A percentile compares a stretch with the other conserved stretches of the same genome.
Evolutionary conservation across 768 basidiomycete species (phyloP).

Genomic region (Termitomyces sp.): DNA sequence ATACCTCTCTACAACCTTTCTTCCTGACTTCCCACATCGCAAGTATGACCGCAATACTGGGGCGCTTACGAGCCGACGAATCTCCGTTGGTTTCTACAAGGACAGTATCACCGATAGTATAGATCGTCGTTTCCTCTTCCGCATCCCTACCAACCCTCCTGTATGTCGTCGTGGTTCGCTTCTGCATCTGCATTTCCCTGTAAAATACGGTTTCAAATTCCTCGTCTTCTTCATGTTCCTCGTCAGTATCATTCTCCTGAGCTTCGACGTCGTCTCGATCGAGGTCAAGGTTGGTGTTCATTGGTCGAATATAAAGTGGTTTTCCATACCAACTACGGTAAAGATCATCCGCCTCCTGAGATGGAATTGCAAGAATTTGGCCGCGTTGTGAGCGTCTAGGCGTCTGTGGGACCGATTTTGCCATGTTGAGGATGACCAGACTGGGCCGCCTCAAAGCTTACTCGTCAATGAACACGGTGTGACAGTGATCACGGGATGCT

Average conservation of each 20-base stretch:
- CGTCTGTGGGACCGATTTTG: constrained; percentile 20
- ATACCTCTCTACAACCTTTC: constrained; percentile 22
- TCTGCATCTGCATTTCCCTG: constrained; percentile 29
- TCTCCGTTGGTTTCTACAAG: constrained; percentile 50
- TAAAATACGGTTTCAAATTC: constrained; percentile 34
- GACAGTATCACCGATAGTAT: constrained; percentile 64
- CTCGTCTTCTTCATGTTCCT: constrained; percentile 14
- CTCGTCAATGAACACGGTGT: background rate
- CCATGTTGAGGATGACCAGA: constrained; percentile 3
- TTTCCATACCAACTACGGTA: constrained; percentile 25
- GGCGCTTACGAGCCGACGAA: constrained; percentile 36
- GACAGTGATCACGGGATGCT: background rate
- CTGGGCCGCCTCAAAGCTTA: too few species aligned
- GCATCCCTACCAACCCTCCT: constrained; percentile 7
- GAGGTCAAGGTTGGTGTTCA: constrained; percentile 21
- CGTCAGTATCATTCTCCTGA: constrained; percentile 3
- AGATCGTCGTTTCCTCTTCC: constrained; percentile 26
- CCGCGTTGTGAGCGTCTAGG: constrained; percentile 30
- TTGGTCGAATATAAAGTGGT: constrained; percentile 23
- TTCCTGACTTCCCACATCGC: constrained; percentile 60
- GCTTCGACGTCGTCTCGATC: constrained; percentile 18
- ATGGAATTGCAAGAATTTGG: constrained; percentile 27
- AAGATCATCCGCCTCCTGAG: constrained; percentile 13
- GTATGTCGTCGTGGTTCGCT: constrained; percentile 22
- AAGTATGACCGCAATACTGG: constrained; percentile 68